Evolutionary conservation across 345 rosid genomes (phyloP).

Genomic region (Sisymbrium altissimum): DNA sequence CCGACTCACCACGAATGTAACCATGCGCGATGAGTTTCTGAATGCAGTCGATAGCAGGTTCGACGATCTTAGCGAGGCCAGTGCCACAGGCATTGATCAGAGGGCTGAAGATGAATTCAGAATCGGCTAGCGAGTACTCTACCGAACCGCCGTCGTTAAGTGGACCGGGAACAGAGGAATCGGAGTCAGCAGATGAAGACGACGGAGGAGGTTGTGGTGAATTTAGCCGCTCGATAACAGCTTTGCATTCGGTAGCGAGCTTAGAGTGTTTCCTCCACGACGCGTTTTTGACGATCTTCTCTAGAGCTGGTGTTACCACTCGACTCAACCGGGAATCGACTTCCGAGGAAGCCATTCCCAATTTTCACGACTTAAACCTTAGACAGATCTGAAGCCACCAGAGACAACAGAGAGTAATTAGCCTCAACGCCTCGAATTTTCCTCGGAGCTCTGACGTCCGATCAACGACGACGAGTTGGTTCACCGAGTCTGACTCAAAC

Average conservation of each 20-base stretch:
- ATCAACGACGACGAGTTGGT: conserved; percentile 20
- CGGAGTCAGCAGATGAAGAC: conserved; percentile 28
- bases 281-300: conserved; percentile 78
- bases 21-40: conserved; percentile 90
- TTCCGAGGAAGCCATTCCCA: conserved; percentile 99
- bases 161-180: conserved; percentile 68
- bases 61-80: conserved; percentile 78
- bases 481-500: conserved; percentile 30
- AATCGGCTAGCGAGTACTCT: conserved; percentile 74
- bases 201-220: conserved; percentile 37
- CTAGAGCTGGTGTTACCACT: conserved; percentile 75
- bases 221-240: conserved; percentile 64
- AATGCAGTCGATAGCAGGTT: conserved; percentile 81
- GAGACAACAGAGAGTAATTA: background rate
- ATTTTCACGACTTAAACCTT: conserved; percentile 38
- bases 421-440: background rate
- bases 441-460: conserved; percentile 21
- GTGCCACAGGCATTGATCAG: conserved; percentile 74
- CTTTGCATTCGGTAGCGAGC: conserved; percentile 85
- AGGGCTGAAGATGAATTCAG: conserved; percentile 76
- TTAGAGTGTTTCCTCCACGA: conserved; percentile 98
- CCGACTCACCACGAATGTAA: conserved; percentile 90
- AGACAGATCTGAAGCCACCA: conserved; percentile 32
- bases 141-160: conserved; percentile 70
- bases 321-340: conserved; percentile 93